Evolutionary conservation across 2,329 filamentous ascomycete genomes (phyloP).

Genomic region (Aspergillus calidoustus): DNA sequence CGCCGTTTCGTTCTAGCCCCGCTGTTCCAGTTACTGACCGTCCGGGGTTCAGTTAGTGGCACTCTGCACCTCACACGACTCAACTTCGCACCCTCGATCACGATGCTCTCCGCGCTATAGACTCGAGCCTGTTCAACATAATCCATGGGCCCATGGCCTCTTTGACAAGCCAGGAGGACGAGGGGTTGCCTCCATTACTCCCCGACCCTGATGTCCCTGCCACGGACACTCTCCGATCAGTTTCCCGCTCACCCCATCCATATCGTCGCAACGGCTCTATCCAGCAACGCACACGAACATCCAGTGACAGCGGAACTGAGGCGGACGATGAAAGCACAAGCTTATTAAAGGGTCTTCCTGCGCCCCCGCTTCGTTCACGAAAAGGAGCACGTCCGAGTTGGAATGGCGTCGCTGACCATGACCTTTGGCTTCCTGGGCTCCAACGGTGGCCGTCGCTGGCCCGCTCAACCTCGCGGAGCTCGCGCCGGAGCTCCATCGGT

Average conservation of each 20-base stretch:
- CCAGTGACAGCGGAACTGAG: constrained; percentile 90
- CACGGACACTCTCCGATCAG: constrained; percentile 48
- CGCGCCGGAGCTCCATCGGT: constrained; percentile 39
- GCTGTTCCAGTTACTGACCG: constrained; percentile 11
- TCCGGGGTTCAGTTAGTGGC: constrained; percentile 15
- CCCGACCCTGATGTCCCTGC: constrained; percentile 25
- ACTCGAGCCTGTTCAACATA: constrained; percentile 14
- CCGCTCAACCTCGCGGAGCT: constrained; percentile 32
- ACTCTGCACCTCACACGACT: constrained; percentile 12
- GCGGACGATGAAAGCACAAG: constrained; percentile 84
- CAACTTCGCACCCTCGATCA: constrained; percentile 25
- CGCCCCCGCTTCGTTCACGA: constrained; percentile 71
- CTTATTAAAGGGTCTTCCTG: constrained; percentile 81
- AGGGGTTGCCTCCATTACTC: constrained; percentile 26
- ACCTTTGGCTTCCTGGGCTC: constrained; percentile 35
- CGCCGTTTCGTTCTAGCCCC: background rate
- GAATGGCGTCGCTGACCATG: constrained; percentile 30
- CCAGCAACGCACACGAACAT: constrained; percentile 58
- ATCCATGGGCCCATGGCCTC: constrained; percentile 41
- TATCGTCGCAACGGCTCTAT: constrained; percentile 64
- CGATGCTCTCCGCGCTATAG: constrained; percentile 35
- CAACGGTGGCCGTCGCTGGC: constrained; percentile 40
- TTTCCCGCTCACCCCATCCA: constrained; percentile 69
- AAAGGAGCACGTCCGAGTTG: constrained; percentile 71
- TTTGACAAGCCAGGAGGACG: constrained; percentile 36